Base-by-base conservation (phyloP, 2,329 filamentous ascomycete genomes). In the Hymenoscyphus albidus region DNA sequence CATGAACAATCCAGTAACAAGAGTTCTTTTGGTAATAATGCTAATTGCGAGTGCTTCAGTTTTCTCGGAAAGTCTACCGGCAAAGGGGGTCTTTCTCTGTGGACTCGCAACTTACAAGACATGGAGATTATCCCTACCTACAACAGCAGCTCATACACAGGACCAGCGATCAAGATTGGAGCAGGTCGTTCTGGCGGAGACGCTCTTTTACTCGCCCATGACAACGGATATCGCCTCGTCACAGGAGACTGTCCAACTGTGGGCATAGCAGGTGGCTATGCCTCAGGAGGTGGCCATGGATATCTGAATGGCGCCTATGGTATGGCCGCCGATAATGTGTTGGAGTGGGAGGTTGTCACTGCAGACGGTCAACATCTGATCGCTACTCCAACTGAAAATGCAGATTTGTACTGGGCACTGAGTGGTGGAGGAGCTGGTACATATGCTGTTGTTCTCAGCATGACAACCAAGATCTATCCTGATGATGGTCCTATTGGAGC, bases 41-140 rank as follows among this genome's bases (percentile, higher is more conserved):
- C 42, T 48, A 22, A 48, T n/a, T 9, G n/a, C 18, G 3, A 27
- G n/a, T n/a, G 14, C 6, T n/a, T 81, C 66, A 79, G 80, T 68
- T 82, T 78, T 64, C 76, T 75, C 22, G 80, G 80, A n/a, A 78
- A 78, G 62, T 81, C 79, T 0, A 77, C 77, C 3, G 80, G 80
- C 39, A 76, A 77, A 1, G 80, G 80, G 5, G 76, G 78, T 0
- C 70, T 82, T 3, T 78, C 77, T 62, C 74, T 82, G 64, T 82
- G 80, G 80, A 82, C 78, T 2, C 80, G 82, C 66, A 70, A 79
- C 60, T 71, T 82, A 40, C 81, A 81, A 65, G 69, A 74, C 1
- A 75, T 78, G 9, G 70, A 76, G 39, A 76, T 79, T 62, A 69
- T 78, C 44, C 18, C 74, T 32, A 74, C 78, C 70, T 66, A 48